Base-by-base conservation (phyloP, 148 eudicot genomes). In the Vaccinium macrocarpon region DNA sequence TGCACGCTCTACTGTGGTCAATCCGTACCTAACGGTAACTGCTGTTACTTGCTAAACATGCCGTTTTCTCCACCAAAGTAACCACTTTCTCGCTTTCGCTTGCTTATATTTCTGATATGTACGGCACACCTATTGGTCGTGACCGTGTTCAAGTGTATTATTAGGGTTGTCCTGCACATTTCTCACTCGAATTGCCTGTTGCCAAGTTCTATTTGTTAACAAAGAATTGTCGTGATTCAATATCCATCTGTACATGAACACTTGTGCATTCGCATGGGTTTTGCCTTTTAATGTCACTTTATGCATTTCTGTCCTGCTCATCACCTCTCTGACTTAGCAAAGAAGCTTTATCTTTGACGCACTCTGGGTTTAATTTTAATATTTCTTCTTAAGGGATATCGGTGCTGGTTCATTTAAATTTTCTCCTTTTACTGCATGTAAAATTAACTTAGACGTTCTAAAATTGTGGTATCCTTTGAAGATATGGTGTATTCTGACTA, bases 1-100 rank as follows among this genome's bases (percentile, higher is more conserved):
- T 82, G 92, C 93, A 78, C 90, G 93, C 59, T 90, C 98, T 35
- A 84, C 88, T 80, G 92, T 62, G 94, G 92, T 62, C 91, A 85
- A 81, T 66, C 90, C 81, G 8, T 79, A 80, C 51, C 92, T 53
- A 89, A 82, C 71, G 90, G 97, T 96, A 89, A 80, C 75, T 83
- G 51, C 19, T 61, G 53, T 59, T 53, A 72, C 48, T 35, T 72
- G 55, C 55, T 10, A n/a, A 48, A 76, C 50, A n/a, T n/a, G 51
- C 78, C 14, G 19, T 49, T 76, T 75, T 46, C 25, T 18, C 77
- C 77, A 35, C 42, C 51, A 73, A 62, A 42, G 48, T 74, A 74
- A 42, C 78, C 78, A 25, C 53, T 56, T 46, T 79, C n/a, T 80
- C 5, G 38, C 72, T 42, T 6, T 42, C 46, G 29, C 38, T 80